Evolutionary conservation across 2,329 filamentous ascomycete species (phyloP), one percentile per base, ranked within the genome.

Genomic region (Trichoderma gracile): DNA sequence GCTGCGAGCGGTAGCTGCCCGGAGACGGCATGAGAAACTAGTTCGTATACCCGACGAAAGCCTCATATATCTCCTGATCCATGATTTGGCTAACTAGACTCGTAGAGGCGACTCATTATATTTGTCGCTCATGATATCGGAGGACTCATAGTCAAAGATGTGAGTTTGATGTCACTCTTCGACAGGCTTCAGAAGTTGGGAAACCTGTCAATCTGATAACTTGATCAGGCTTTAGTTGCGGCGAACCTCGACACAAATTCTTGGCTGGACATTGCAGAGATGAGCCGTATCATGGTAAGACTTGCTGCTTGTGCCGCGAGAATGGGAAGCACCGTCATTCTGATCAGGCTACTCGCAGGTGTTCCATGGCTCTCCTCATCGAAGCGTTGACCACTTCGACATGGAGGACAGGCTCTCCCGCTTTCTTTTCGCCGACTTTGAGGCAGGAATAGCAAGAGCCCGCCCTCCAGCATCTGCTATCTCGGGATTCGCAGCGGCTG

Each of bases 351-450:
- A 58, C 6, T 42, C 27, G 17, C 23, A 67, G 65, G 57, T 67
- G 7, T 67, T 67, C 17, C 56, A 27, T 17, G 63, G 62, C 14
- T 53, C 23, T 30, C 56, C 56, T 53, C 65, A 67, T 33, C 63
- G 65, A 27, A 61, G 52, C 42, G 17, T 43, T 15, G 45, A 62
- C 27, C 40, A 56, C 10, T 49, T 65, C 2, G 65, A 65, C 19
- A 62, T 67, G 62, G 62, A 67, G 33, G 65, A 67, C 19, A 61
- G 56, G 30, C 53, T 67, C n/a, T 65, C 63, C 47, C 55, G 63
- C 9, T 67, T 67, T 30, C 52, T 67, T 25, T 67, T 59, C 17
- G 56, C 49, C 7, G 53, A 27, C 6, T 65, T 54, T 42, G 57
- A 61, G 3, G 14, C 55, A 12, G 56, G 38, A 17, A 5, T 47